Evolutionary conservation across 371 early-diverging fungal species (phyloP).

Genomic region (Syncephalastrum monosporum): DNA sequence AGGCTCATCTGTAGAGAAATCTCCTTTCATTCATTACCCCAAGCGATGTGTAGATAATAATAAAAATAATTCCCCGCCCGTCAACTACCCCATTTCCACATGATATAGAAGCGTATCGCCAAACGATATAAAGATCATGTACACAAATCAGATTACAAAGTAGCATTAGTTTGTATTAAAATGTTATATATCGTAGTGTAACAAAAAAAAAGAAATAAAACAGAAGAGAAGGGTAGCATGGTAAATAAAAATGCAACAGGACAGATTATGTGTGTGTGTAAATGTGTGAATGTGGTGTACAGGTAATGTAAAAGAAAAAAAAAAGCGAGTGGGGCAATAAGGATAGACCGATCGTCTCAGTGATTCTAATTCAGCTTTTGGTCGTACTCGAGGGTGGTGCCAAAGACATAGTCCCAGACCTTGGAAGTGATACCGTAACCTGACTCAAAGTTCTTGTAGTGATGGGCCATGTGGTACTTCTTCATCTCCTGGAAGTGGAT

Average conservation of each 20-base stretch:
- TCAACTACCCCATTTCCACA: slow-evolving; percentile 1
- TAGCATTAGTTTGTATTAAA: too few relatives aligned
- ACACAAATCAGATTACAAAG: too few relatives aligned
- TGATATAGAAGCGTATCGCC: too few relatives aligned
- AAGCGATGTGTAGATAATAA: background rate
- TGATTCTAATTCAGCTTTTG: too few relatives aligned
- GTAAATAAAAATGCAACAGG: too few relatives aligned
- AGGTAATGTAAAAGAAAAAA: background rate
- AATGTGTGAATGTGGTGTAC: background rate
- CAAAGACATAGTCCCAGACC: slow-evolving; percentile 84
- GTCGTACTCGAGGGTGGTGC: slow-evolving; percentile 39
- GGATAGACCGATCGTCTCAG: too few relatives aligned
- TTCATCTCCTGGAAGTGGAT: slow-evolving; percentile 80
- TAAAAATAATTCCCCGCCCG: background rate
- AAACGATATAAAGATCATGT: too few relatives aligned
- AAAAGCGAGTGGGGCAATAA: background rate
- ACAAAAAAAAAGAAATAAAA: too few relatives aligned
- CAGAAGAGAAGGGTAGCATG: too few relatives aligned
- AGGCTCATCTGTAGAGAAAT: background rate
- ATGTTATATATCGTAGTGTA: too few relatives aligned
- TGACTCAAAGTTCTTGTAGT: slow-evolving; percentile 79
- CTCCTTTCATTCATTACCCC: background rate
- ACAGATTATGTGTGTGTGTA: too few relatives aligned
- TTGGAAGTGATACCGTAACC: slow-evolving; percentile 92
- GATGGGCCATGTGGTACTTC: slow-evolving; percentile 90